These are phyloP conservation scores for Chaetothyriales sp. DNA, from an alignment of 2,329 filamentous ascomycete species.

Conservation along the genomic window DNA sequence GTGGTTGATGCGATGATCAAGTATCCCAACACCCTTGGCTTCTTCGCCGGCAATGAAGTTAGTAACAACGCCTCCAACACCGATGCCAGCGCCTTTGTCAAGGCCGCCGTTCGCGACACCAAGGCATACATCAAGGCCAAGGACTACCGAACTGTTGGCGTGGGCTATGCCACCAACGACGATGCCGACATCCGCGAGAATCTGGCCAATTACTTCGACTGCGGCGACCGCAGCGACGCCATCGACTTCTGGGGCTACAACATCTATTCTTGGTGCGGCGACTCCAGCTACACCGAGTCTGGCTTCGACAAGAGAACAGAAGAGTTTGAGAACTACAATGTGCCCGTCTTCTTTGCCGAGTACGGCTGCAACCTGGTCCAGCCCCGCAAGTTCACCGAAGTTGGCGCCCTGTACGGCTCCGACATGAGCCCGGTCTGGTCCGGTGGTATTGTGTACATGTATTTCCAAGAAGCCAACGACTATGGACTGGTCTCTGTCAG, in stretches of 20 bases:
- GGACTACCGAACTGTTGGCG: slow-evolving; percentile 62
- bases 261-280: slow-evolving; percentile 97
- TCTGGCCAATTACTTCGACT: slow-evolving; percentile 90
- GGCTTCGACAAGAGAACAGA: slow-evolving; percentile 69
- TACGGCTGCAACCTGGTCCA: slow-evolving; percentile 78
- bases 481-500: slow-evolving; percentile 55
- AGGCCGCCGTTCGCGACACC: slow-evolving; percentile 89
- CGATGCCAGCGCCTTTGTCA: slow-evolving; percentile 79
- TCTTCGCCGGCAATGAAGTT: slow-evolving; percentile 98
- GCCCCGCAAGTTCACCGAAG: slow-evolving; percentile 71
- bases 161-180: slow-evolving; percentile 94
- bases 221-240: slow-evolving; percentile 47
- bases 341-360: slow-evolving; percentile 96
- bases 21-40: slow-evolving; percentile 86
- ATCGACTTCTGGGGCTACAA: slow-evolving; percentile 99
- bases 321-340: slow-evolving; percentile 78
- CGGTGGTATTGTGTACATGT: slow-evolving; percentile 98
- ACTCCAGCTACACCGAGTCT: slow-evolving; percentile 60
- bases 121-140: slow-evolving; percentile 83
- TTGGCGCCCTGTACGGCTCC: slow-evolving; percentile 59
- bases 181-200: slow-evolving; percentile 66
- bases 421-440: slow-evolving; percentile 81
- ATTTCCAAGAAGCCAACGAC: slow-evolving; percentile 79
- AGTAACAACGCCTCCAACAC: slow-evolving; percentile 83
- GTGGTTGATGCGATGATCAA: slow-evolving; percentile 69